Evolutionary conservation across 495 filamentous ascomycete species (phyloP).

Genomic region (Delitschia confertaspora): DNA sequence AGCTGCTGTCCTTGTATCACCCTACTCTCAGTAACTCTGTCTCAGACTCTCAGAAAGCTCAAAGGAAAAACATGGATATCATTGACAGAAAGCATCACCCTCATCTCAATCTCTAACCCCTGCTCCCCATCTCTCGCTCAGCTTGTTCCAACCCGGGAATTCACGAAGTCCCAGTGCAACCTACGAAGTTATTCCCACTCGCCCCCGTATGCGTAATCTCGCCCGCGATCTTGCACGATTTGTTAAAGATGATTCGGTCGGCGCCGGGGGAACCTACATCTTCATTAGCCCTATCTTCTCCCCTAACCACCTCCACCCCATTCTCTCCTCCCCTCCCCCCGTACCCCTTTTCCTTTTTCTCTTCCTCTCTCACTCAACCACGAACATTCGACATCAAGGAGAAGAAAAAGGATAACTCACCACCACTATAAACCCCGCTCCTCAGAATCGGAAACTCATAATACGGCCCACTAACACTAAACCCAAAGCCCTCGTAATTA

Average conservation of each 20-base stretch:
- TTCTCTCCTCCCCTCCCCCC: too few species aligned
- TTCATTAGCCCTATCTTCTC: neutral
- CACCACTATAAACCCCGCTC: constrained; percentile 46
- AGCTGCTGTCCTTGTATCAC: too few species aligned
- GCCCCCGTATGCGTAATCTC: constrained; percentile 64
- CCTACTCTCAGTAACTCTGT: too few species aligned
- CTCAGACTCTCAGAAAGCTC: too few species aligned
- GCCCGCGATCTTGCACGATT: constrained; percentile 42
- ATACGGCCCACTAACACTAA: constrained; percentile 51
- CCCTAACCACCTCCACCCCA: too few species aligned
- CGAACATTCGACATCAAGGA: neutral
- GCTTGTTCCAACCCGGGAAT: too few species aligned
- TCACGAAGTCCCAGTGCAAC: constrained; percentile 39
- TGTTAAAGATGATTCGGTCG: constrained; percentile 64
- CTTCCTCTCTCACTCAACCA: neutral
- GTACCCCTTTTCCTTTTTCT: too few species aligned
- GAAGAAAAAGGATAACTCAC: constrained; percentile 16
- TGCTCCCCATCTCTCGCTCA: too few species aligned
- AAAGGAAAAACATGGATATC: too few species aligned
- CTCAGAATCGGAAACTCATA: constrained; percentile 64
- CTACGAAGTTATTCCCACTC: constrained; percentile 56
- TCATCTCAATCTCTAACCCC: too few species aligned
- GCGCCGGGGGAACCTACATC: constrained; percentile 52
- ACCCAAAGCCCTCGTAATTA: constrained; percentile 64
- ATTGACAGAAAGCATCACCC: too few species aligned